Base-by-base conservation (phyloP, 768 basidiomycete genomes). In the Serendipita indica region DNA sequence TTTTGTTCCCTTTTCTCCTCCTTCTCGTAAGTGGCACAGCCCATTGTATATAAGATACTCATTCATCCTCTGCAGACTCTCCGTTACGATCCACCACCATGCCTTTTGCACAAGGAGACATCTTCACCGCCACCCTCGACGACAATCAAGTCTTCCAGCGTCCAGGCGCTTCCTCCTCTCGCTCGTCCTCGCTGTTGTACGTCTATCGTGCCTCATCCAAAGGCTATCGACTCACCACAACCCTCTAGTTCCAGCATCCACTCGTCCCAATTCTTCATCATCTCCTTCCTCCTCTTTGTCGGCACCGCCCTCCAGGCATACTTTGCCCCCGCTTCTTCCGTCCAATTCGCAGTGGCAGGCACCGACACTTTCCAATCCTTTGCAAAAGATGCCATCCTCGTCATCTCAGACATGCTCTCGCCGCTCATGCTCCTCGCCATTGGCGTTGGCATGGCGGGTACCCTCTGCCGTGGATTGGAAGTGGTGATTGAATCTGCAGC, bases 71-170 rank as follows among this genome's bases (percentile, higher is more conserved):
- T 25, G 16, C 7, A 43, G n/a, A n/a, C n/a, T 37, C 35, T 37
- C 10, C 35, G 18, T n/a, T 4, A 43, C 41, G n/a, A 43, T 37
- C 41, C 41, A 43, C 41, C 41, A 43, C 32, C 3, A 54, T 54
- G 49, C 49, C 49, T 54, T 54, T 54, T 54, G 49, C 49, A 28
- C 30, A 54, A 18, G 49, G 5, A 27, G 49, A 54, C 49, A 54
- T 54, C 12, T 54, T 25, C 49, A 28, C 49, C 32, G 20, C 49
- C 1, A 20, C 49, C 7, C 49, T 54, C n/a, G 13, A 14, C 49
- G 49, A 54, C 32, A 28, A 54, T 16, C 25, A 54, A 4, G 12
- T 16, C 30, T 10, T 10, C 22, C 20, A 16, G 16, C 20, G 10
- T 10, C 49, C 16, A 22, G 10, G 10, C 41, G 5, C 1, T 13